phyloP scores from a whole-genome alignment of 2,329 filamentous ascomycete species.

The Didymella sp. region DNA sequence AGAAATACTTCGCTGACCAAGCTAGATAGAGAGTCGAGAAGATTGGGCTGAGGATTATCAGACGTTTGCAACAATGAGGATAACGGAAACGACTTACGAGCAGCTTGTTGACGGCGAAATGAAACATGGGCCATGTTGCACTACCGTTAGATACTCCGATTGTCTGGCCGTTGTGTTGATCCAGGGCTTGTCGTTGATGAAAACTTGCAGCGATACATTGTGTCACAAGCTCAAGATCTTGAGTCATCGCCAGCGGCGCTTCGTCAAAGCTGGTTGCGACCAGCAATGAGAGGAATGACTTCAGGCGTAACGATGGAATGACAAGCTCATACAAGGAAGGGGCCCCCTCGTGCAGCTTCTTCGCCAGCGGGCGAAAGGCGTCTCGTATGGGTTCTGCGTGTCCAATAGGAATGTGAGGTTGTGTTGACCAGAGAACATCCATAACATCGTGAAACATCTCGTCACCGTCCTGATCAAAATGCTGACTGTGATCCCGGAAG shows the following conservation, averaged over 20 bases:
- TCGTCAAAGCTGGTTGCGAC: constrained; percentile 1
- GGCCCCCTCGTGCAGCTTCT: neutral
- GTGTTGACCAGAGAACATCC: neutral
- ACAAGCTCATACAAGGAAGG: neutral
- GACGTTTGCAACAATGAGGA: too few species aligned
- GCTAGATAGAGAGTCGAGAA: too few species aligned
- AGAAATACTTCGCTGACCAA: too few species aligned
- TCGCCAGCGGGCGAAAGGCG: constrained; percentile 1
- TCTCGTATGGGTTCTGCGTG: neutral
- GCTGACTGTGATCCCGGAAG: neutral
- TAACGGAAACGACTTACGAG: neutral
- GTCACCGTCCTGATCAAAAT: constrained; percentile 4
- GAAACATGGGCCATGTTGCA: constrained; percentile 2
- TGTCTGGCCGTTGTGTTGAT: neutral
- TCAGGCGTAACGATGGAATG: neutral
- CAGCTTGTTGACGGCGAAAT: neutral
- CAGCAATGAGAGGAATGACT: neutral
- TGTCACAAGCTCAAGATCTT: neutral
- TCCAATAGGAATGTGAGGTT: neutral
- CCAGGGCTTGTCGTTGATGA: neutral
- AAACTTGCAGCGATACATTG: neutral
- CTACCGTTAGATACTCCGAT: neutral
- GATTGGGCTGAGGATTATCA: too few species aligned
- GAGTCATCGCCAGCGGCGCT: neutral
- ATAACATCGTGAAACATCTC: constrained; percentile 8